Evolutionary conservation across 148 eudicot genomes (phyloP).

Genomic region (Rhododendron molle): DNA sequence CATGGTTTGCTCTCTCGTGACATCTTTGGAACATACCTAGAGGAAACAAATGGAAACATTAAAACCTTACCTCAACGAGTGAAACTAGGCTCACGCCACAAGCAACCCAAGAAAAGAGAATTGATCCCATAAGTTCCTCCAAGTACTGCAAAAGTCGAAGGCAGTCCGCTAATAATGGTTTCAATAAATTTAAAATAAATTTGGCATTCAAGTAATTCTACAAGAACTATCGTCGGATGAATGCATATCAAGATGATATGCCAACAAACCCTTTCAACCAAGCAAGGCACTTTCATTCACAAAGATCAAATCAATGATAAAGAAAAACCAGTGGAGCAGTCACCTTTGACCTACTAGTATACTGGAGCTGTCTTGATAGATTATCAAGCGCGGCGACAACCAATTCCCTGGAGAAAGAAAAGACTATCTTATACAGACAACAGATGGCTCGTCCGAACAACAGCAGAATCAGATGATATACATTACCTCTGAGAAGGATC

Average conservation of each 20-base stretch:
- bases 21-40: constrained; percentile 7
- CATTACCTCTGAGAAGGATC: constrained; percentile 73
- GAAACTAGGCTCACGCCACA: constrained; percentile 80
- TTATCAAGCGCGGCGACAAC: constrained; percentile 67
- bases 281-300: background rate
- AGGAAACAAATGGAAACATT: background rate
- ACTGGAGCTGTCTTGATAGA: constrained; percentile 61
- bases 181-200: background rate
- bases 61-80: constrained; percentile 70
- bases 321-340: constrained; percentile 7
- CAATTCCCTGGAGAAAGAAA: constrained; percentile 55
- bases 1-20: background rate
- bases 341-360: constrained; percentile 74
- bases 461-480: constrained; percentile 4
- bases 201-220: background rate
- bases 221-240: background rate
- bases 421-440: background rate
- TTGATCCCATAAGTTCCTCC: constrained; percentile 78
- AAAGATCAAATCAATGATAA: constrained; percentile 5
- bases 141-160: constrained; percentile 52
- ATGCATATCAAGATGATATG: background rate
- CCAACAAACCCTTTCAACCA: background rate
- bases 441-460: constrained; percentile 1
- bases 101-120: constrained; percentile 80
- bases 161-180: background rate